A percentile compares a stretch with the other conserved stretches of the same genome.
Conservation (phyloP, 2,329 filamentous ascomycete genomes). For the Penicillium concentricum region DNA sequence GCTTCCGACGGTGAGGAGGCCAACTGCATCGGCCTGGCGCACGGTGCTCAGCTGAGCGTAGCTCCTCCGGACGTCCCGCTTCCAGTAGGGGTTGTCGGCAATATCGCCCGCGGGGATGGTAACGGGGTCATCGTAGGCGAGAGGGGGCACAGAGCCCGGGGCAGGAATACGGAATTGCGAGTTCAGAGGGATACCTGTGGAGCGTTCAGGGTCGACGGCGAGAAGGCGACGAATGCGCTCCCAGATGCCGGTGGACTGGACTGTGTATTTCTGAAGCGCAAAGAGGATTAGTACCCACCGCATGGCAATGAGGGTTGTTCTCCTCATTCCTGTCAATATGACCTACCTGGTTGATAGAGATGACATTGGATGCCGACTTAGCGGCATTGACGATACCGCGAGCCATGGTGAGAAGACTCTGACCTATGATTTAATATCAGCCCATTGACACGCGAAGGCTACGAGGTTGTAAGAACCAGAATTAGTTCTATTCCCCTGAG, state of each 20-base stretch:
- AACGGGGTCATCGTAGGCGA: slow-evolving; percentile 75
- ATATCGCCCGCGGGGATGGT: slow-evolving; percentile 82
- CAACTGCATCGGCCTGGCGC: slow-evolving; percentile 79
- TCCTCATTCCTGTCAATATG: not conserved
- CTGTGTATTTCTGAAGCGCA: slow-evolving; percentile 79
- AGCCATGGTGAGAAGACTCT: slow-evolving; percentile 35
- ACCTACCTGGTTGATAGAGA: slow-evolving; percentile 40
- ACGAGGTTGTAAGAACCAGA: not conserved
- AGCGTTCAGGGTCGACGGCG: slow-evolving; percentile 82
- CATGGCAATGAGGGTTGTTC: not conserved
- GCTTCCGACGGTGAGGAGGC: slow-evolving; percentile 80
- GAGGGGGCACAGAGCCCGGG: slow-evolving; percentile 69
- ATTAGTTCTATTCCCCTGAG: not conserved
- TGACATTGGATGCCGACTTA: slow-evolving; percentile 37
- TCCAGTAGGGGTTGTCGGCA: slow-evolving; percentile 94
- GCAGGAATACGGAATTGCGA: slow-evolving; percentile 86
- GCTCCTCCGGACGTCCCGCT: slow-evolving; percentile 79
- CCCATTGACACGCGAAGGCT: not conserved
- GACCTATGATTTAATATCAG: slow-evolving; percentile 20
- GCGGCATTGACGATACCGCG: slow-evolving; percentile 40
- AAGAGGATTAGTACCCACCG: not conserved
- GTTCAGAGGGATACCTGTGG: slow-evolving; percentile 89
- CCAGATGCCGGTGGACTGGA: slow-evolving; percentile 88
- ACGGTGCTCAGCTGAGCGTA: slow-evolving; percentile 81
- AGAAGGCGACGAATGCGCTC: slow-evolving; percentile 74